phyloP scores from a whole-genome alignment of 2,329 filamentous ascomycete species.

The Metarhizium anisopliae region DNA sequence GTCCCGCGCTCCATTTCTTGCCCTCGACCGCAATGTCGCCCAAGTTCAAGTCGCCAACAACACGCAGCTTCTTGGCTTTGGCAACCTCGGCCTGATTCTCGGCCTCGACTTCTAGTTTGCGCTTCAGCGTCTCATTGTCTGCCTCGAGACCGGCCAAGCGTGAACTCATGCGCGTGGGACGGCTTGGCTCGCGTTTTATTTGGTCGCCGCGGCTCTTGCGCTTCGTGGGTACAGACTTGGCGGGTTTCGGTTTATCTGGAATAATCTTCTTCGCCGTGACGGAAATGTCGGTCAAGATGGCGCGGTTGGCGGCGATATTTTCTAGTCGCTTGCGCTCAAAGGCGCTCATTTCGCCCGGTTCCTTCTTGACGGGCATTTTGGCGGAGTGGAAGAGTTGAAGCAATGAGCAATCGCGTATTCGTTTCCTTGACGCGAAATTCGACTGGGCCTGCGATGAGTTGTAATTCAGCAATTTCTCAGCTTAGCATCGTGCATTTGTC shows the following conservation, averaged over 20 bases:
- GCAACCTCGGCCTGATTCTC: slow-evolving; percentile 31
- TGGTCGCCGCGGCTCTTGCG: slow-evolving; percentile 26
- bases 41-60: slow-evolving; percentile 55
- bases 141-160: slow-evolving; percentile 47
- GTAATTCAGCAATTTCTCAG: background rate
- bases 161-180: slow-evolving; percentile 49
- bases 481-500: background rate
- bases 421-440: background rate
- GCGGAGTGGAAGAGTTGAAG: background rate
- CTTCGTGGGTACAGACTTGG: slow-evolving; percentile 31
- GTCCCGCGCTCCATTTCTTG: slow-evolving; percentile 60
- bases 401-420: background rate
- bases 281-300: slow-evolving; percentile 67
- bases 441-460: background rate
- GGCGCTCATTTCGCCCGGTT: slow-evolving; percentile 54
- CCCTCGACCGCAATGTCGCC: slow-evolving; percentile 74
- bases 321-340: slow-evolving; percentile 80
- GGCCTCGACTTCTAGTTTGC: slow-evolving; percentile 41
- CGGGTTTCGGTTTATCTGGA: slow-evolving; percentile 42
- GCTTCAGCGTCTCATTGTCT: slow-evolving; percentile 36
- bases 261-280: slow-evolving; percentile 61
- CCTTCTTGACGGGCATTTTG: slow-evolving; percentile 37
- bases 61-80: slow-evolving; percentile 48
- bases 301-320: slow-evolving; percentile 81
- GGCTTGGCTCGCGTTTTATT: slow-evolving; percentile 35